Evolutionary conservation across 352 stramenopile genomes (phyloP).

Genomic region (Peronospora farinosa): DNA sequence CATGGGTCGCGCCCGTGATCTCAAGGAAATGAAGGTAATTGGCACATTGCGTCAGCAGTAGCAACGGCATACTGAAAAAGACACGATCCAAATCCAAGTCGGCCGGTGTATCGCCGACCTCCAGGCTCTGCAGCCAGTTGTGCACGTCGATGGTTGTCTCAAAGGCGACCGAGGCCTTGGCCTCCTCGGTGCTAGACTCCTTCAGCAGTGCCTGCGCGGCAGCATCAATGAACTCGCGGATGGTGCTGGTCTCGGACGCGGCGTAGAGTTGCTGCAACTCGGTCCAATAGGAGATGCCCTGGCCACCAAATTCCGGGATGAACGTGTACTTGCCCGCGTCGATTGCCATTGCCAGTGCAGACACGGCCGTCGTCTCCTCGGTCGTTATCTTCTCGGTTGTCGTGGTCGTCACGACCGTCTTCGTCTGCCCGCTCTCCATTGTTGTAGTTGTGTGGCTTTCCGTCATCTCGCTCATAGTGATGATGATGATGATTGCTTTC

Average conservation of each 20-base stretch:
- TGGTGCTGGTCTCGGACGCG: constrained; percentile 22
- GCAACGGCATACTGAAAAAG: constrained; percentile 73
- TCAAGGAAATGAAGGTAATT: constrained; percentile 76
- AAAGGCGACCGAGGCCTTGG: constrained; percentile 42
- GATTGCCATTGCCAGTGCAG: constrained; percentile 24
- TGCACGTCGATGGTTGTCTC: constrained; percentile 44
- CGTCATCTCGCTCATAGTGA: constrained; percentile 24
- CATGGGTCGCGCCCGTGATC: constrained; percentile 41
- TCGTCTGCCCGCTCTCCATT: no score
- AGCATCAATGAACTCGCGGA: constrained; percentile 39
- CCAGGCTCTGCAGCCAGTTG: constrained; percentile 41
- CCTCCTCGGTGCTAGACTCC: constrained; percentile 40
- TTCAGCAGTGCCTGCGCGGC: constrained; percentile 41
- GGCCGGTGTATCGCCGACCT: constrained; percentile 15
- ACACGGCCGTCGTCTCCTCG: not conserved
- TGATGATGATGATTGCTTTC: constrained; percentile 13
- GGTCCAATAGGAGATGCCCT: constrained; percentile 59
- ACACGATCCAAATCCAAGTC: constrained; percentile 30
- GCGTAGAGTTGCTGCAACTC: constrained; percentile 51
- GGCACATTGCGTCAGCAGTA: constrained; percentile 64
- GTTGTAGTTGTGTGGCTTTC: constrained; percentile 30
- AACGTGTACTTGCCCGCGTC: constrained; percentile 20
- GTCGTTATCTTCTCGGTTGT: constrained; percentile 1
- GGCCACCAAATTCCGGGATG: constrained; percentile 64
- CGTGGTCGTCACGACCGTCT: constrained; percentile 25